Evolutionary conservation across 192 early-diverging fungal species (phyloP).

Genomic region (Lobosporangium transversale): DNA sequence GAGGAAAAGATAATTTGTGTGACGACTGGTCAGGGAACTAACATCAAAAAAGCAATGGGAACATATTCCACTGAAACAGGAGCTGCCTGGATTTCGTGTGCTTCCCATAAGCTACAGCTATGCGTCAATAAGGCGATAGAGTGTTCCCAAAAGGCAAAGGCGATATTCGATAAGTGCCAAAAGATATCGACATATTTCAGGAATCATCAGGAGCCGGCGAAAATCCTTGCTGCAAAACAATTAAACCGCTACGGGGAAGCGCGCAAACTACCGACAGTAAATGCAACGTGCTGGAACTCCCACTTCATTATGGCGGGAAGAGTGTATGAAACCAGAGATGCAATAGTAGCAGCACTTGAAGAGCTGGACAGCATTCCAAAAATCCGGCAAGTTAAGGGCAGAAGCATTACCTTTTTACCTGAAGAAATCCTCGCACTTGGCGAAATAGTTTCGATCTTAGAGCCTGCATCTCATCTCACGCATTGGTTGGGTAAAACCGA

Average conservation of each 20-base stretch:
- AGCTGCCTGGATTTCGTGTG: neutral
- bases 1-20: neutral
- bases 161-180: neutral
- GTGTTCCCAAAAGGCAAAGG: neutral
- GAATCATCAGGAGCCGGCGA: neutral
- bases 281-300: conserved; percentile 1
- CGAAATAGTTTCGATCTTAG: no score
- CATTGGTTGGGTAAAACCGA: no score
- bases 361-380: no score
- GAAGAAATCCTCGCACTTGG: no score
- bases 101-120: conserved; percentile 1
- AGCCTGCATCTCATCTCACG: no score
- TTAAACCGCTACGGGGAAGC: neutral
- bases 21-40: neutral
- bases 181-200: neutral
- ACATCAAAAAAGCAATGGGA: neutral
- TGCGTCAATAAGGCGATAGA: neutral
- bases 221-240: neutral
- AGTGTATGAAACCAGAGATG: no score
- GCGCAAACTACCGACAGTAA: neutral
- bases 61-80: neutral
- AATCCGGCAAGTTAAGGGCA: no score
- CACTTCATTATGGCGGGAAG: conserved; percentile 3
- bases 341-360: no score
- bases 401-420: no score